These are phyloP conservation scores for Lasiodiplodia sp. DNA, from an alignment of 2,329 filamentous ascomycete species.

Conservation along the genomic window DNA sequence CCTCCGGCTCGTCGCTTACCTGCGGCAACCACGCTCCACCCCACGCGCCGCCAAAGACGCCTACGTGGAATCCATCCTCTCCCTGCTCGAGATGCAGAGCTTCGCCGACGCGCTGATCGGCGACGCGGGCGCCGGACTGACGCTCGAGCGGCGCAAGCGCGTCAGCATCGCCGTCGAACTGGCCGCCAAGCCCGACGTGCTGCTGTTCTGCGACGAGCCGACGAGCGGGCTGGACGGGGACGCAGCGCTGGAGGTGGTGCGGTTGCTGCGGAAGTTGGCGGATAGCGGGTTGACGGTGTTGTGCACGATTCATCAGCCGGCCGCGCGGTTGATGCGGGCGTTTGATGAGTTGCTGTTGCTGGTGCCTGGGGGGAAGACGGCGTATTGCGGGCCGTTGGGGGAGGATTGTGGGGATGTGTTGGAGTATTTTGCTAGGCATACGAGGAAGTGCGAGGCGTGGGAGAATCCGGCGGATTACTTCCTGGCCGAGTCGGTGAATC, in stretches of 20 bases:
- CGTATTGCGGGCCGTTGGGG: conserved; percentile 56
- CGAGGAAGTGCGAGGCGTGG: conserved; percentile 63
- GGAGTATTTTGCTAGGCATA: conserved; percentile 69
- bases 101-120: conserved; percentile 72
- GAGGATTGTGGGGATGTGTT: conserved; percentile 50
- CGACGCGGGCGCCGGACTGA: conserved; percentile 66
- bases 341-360: conserved; percentile 56
- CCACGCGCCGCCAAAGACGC: conserved; percentile 65
- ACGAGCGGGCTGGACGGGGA: conserved; percentile 34
- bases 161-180: conserved; percentile 77
- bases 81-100: conserved; percentile 71
- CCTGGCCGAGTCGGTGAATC: neutral
- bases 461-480: conserved; percentile 73
- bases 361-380: conserved; percentile 44
- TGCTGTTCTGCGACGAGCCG: conserved; percentile 69
- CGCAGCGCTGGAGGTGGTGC: conserved; percentile 68
- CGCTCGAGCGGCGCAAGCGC: conserved; percentile 73
- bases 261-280: conserved; percentile 68
- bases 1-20: conserved; percentile 71
- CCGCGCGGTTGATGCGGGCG: conserved; percentile 53
- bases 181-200: conserved; percentile 69
- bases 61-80: conserved; percentile 70
- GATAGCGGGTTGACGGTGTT: conserved; percentile 54
- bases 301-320: conserved; percentile 58
- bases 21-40: conserved; percentile 60